phyloP scores from a whole-genome alignment of 352 stramenopile genomes.

The Elongisporangium anandrum region DNA sequence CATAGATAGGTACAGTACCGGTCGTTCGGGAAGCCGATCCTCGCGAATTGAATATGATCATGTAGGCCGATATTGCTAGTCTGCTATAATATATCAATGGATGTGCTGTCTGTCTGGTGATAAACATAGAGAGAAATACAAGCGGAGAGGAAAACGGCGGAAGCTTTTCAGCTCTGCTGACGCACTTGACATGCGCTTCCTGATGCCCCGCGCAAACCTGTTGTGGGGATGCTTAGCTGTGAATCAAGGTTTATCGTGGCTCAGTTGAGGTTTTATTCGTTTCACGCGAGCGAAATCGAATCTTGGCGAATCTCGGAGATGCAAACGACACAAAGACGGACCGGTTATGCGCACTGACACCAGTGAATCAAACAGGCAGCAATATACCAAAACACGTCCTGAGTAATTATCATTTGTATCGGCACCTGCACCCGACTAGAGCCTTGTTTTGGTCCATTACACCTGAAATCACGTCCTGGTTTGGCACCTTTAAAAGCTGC shows the following conservation, averaged over 20 bases:
- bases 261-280: neutral
- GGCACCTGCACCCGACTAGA: neutral
- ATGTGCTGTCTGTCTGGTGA: no score
- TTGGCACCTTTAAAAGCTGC: neutral
- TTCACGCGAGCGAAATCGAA: conserved; percentile 6
- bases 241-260: neutral
- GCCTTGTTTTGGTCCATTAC: neutral
- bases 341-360: conserved; percentile 1
- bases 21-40: neutral
- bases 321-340: neutral
- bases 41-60: neutral
- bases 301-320: conserved; percentile 10
- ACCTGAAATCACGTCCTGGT: neutral
- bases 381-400: neutral
- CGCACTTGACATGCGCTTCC: neutral
- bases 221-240: neutral
- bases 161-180: neutral
- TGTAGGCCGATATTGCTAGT: neutral
- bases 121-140: neutral
- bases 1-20: neutral
- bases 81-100: no score
- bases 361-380: neutral
- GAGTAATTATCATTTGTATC: neutral
- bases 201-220: neutral
- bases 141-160: neutral